A percentile compares a stretch with the other conserved stretches of the same genome.
phyloP scores from a whole-genome alignment of 2,329 filamentous ascomycete species.

The Beauveria rudraprayagi region DNA sequence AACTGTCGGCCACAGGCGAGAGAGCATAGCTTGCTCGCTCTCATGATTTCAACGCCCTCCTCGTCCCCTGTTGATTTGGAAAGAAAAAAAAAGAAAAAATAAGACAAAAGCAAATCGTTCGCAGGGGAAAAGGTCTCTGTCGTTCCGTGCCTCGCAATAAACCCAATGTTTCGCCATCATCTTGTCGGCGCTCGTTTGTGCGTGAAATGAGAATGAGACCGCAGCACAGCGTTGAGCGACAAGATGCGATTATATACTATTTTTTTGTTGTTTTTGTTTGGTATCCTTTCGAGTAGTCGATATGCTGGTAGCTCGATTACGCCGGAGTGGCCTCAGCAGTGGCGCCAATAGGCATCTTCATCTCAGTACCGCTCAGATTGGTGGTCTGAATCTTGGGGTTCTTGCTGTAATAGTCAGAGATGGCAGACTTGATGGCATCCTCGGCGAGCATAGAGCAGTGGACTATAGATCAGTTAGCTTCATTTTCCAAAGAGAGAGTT shows the following conservation, averaged over 20 bases:
- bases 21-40: background rate
- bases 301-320: background rate
- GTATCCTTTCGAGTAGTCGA: background rate
- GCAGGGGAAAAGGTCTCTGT: background rate
- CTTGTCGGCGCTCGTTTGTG: background rate
- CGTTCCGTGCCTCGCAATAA: background rate
- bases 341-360: conserved; percentile 38
- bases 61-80: background rate
- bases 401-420: conserved; percentile 85
- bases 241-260: background rate
- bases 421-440: conserved; percentile 85
- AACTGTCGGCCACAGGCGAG: background rate
- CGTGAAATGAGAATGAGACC: background rate
- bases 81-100: background rate
- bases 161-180: background rate
- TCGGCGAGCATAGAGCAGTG: conserved; percentile 91
- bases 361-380: conserved; percentile 65
- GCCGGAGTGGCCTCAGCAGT: conserved; percentile 31
- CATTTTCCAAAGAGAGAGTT: background rate
- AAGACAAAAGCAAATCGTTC: background rate
- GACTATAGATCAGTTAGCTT: conserved; percentile 41
- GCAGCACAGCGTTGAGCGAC: background rate
- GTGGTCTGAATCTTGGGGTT: conserved; percentile 49
- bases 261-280: background rate
- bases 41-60: background rate